These are phyloP conservation scores for Cryptococcus hybrid DNA, from an alignment of 1,284 basidiomycete species.

Conservation along the genomic window DNA sequence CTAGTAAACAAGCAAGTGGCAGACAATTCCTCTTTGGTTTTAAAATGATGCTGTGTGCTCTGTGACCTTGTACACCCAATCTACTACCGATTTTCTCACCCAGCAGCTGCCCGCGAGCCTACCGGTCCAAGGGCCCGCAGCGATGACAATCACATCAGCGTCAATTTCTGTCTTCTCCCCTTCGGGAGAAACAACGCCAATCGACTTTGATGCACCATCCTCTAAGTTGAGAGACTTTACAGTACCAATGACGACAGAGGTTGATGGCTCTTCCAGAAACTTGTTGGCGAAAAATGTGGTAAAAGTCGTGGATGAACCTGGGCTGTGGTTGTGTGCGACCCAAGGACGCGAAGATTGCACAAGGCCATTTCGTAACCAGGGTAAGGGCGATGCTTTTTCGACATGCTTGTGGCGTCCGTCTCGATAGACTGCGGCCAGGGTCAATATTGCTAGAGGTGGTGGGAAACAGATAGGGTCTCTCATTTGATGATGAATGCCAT, in stretches of 20 bases:
- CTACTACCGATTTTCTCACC: slow-evolving; percentile 50
- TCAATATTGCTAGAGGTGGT: too few species aligned
- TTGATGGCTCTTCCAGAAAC: slow-evolving; percentile 35
- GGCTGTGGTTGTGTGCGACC: slow-evolving; percentile 39
- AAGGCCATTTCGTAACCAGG: slow-evolving; percentile 40
- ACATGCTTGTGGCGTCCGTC: slow-evolving; percentile 37
- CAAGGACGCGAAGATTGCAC: slow-evolving; percentile 39
- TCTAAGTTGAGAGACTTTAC: slow-evolving; percentile 46
- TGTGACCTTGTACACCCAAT: slow-evolving; percentile 47
- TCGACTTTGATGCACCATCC: slow-evolving; percentile 49
- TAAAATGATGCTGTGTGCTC: slow-evolving; percentile 56
- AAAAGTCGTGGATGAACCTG: slow-evolving; percentile 53
- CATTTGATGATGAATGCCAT: too few species aligned
- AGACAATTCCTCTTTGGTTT: slow-evolving; percentile 37
- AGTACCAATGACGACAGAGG: slow-evolving; percentile 32
- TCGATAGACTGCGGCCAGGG: slow-evolving; percentile 32
- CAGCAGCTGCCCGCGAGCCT: slow-evolving; percentile 56
- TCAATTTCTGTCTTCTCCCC: slow-evolving; percentile 46
- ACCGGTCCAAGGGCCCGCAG: slow-evolving; percentile 86
- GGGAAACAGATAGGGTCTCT: too few species aligned
- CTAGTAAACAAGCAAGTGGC: slow-evolving; percentile 56
- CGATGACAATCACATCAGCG: slow-evolving; percentile 61
- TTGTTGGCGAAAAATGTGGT: slow-evolving; percentile 69
- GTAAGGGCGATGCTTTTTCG: slow-evolving; percentile 28
- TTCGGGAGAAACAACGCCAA: slow-evolving; percentile 7